Evolutionary conservation across 208 protist species (phyloP).

Genomic region (Herpetomonas muscarum): DNA sequence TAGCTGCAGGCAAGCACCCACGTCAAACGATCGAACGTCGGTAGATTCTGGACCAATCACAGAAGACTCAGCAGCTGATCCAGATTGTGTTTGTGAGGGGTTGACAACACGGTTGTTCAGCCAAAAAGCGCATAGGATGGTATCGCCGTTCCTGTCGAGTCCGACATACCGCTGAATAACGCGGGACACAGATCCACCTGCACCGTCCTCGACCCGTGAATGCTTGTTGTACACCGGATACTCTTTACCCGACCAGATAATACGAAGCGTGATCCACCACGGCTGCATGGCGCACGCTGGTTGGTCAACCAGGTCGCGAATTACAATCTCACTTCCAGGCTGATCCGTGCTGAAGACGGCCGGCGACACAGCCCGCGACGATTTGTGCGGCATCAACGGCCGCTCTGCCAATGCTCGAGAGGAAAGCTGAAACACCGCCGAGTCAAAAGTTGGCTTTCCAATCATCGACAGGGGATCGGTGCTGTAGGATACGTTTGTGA

Average conservation of each 20-base stretch:
- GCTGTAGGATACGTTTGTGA: slow-evolving; percentile 33
- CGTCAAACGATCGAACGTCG: no score
- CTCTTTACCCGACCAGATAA: slow-evolving; percentile 52
- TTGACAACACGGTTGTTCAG: not conserved
- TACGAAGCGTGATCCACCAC: slow-evolving; percentile 42
- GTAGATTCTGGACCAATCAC: no score
- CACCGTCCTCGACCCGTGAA: slow-evolving; percentile 4
- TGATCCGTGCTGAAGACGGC: not conserved
- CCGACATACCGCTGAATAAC: slow-evolving; percentile 36
- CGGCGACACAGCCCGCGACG: not conserved
- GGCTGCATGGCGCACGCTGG: slow-evolving; percentile 28
- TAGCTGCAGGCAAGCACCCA: slow-evolving; percentile 27
- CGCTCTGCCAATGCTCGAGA: slow-evolving; percentile 29
- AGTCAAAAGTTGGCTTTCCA: slow-evolving; percentile 34
- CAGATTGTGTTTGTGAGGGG: no score
- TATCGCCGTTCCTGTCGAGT: slow-evolving; percentile 53
- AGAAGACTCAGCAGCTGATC: no score
- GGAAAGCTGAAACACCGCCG: slow-evolving; percentile 42
- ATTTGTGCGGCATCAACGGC: no score
- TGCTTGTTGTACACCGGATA: slow-evolving; percentile 7
- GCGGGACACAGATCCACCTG: slow-evolving; percentile 13
- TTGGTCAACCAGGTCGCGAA: slow-evolving; percentile 33
- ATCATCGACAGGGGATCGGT: slow-evolving; percentile 42
- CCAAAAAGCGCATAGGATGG: slow-evolving; percentile 28
- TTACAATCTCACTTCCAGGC: slow-evolving; percentile 15